Evolutionary conservation across 129 eudicot species (phyloP).

Genomic region (Saussurea involucrata): DNA sequence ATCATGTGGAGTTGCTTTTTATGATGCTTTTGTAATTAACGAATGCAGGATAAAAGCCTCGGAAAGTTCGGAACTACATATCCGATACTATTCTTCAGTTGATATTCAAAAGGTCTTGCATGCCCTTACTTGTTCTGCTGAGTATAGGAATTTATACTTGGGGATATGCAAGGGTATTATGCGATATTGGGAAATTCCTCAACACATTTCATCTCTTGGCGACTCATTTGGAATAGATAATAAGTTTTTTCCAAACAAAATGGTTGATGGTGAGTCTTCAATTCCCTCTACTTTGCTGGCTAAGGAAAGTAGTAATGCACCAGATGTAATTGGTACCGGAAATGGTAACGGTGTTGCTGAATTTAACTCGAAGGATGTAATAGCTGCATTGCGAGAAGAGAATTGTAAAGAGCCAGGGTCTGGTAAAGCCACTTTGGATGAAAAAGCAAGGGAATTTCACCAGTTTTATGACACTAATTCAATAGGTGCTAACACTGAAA

Average conservation of each 20-base stretch:
- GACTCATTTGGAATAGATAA: conserved; percentile 21
- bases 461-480: background rate
- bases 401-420: conserved; percentile 15
- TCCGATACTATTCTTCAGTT: conserved; percentile 56
- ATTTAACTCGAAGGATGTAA: conserved; percentile 8
- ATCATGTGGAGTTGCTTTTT: conserved; percentile 16
- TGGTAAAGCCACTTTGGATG: conserved; percentile 16
- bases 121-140: conserved; percentile 45
- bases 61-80: conserved; percentile 34
- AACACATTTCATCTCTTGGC: conserved; percentile 27
- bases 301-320: conserved; percentile 10
- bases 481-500: conserved; percentile 10
- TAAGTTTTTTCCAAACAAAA: background rate
- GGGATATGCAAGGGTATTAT: conserved; percentile 69
- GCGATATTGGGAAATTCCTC: conserved; percentile 73
- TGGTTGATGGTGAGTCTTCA: conserved; percentile 13
- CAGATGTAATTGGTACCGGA: conserved; percentile 13
- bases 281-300: conserved; percentile 20
- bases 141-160: conserved; percentile 48
- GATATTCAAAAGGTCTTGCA: conserved; percentile 57
- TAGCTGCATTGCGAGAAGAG: conserved; percentile 19
- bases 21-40: conserved; percentile 3
- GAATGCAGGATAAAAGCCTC: conserved; percentile 67
- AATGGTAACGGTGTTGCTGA: conserved; percentile 36
- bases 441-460: conserved; percentile 1